Base-by-base conservation (phyloP, 78 protist species). In the Dictyostelium brefeldianum region DNA sequence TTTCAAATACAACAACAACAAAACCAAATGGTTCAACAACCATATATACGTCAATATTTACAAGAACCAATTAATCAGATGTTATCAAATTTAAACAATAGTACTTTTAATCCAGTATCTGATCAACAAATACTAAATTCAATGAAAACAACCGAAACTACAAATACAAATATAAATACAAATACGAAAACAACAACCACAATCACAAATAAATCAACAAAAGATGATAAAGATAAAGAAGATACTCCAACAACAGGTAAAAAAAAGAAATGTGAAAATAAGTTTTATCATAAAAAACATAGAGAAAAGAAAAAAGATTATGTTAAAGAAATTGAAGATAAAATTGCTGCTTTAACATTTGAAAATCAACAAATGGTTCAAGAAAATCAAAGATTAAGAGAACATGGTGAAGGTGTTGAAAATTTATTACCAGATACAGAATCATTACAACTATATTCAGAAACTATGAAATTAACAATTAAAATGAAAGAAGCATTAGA, bases 261-360 rank as follows among this genome's bases (percentile, higher is more conserved):
- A 36, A 36, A 75, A 54, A 78, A 81, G 25, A 41, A 59, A 2
- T 74, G 75, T 75, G 83, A 85, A 62, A 85, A 85, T 75, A 17
- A 51, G 4, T 8, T 85, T 43, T 82, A 82, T 0, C 74, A 83
- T 53, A 36, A 83, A 46, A 85, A 85, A 18, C 75, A 85, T 48
- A 18, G 92, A 59, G 83, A 85, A 62, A 71, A 81, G 75, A 85
- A 53, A 65, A 85, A 85, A 29, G 92, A 85, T 0, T 85, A 85
- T 29, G 75, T 85, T 7, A 74, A 74, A 75, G 92, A 85, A 0
- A 85, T 85, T 48, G 92, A 85, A 62, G 64, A 78, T 5, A 85
- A 65, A 46, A 43, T 85, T 54, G 74, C 81, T 7, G 57, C 92
- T 22, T 36, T 85, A 25, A 74, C 92, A 20, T 74, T 85, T 74